These are phyloP conservation scores for Casuarina cunninghamiana DNA, from an alignment of 306 rosid genomes.

Conservation along the genomic window DNA sequence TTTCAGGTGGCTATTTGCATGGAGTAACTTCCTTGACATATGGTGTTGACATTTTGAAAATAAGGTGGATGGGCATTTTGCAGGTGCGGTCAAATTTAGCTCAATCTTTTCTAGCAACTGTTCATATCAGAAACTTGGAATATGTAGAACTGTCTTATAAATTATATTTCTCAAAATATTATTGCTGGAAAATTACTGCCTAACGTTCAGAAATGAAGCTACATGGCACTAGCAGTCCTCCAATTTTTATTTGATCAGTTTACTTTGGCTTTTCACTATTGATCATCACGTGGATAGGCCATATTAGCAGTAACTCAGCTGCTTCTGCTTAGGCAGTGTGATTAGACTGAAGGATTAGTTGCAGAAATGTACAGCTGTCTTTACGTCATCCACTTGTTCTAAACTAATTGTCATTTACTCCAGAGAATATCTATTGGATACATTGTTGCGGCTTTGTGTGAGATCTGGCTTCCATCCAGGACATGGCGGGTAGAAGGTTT, in stretches of 20 bases:
- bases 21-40: slow-evolving; percentile 72
- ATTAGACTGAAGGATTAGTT: neutral
- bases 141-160: neutral
- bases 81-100: slow-evolving; percentile 47
- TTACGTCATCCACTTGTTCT: slow-evolving; percentile 11
- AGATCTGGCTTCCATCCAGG: slow-evolving; percentile 69
- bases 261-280: neutral
- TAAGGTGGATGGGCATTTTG: slow-evolving; percentile 76
- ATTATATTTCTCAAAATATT: neutral
- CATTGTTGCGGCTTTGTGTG: slow-evolving; percentile 70
- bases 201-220: neutral
- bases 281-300: neutral
- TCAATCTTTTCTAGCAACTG: slow-evolving; percentile 16
- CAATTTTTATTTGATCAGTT: neutral
- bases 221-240: neutral
- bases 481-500: slow-evolving; percentile 40
- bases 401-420: slow-evolving; percentile 23
- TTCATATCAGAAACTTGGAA: neutral
- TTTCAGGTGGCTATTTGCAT: slow-evolving; percentile 92
- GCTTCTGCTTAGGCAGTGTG: slow-evolving; percentile 1
- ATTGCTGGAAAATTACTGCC: neutral
- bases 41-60: slow-evolving; percentile 75
- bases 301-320: neutral
- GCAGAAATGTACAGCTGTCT: neutral
- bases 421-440: slow-evolving; percentile 93